A percentile compares a stretch with the other conserved stretches of the same genome.
Conservation (phyloP, 495 filamentous ascomycete genomes). For the Durotheca rogersii region DNA sequence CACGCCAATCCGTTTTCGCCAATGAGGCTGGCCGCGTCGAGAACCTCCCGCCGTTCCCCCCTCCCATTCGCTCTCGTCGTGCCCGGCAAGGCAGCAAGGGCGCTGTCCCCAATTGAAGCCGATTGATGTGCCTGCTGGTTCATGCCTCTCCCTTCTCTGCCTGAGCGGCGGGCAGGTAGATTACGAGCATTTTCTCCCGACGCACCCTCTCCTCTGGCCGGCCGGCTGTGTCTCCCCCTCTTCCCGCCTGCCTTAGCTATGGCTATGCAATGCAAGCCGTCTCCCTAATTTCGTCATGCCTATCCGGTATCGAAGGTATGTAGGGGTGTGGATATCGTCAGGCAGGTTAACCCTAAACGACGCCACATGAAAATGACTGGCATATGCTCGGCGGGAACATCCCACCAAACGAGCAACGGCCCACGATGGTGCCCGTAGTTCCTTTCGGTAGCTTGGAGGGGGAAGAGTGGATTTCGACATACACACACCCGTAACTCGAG, state of each 20-base stretch:
- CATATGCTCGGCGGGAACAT: constrained; percentile 29
- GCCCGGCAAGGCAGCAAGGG: no score
- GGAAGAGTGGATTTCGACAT: background rate
- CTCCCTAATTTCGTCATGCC: constrained; percentile 7
- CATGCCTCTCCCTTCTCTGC: no score
- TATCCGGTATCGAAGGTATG: background rate
- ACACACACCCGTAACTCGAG: background rate
- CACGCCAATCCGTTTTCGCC: constrained; percentile 18
- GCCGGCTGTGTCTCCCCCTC: no score
- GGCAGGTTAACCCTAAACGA: constrained; percentile 18
- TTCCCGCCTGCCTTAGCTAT: no score
- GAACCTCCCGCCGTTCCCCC: no score
- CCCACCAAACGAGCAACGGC: constrained; percentile 20
- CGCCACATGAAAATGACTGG: constrained; percentile 29
- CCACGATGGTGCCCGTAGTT: constrained; percentile 15
- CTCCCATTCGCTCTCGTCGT: constrained; percentile 2
- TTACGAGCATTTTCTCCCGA: no score
- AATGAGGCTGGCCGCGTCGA: no score
- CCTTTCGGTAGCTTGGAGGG: background rate
- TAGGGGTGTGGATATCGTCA: constrained; percentile 23
- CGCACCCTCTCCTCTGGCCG: no score
- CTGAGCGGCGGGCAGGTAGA: no score
- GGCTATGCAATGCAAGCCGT: background rate
- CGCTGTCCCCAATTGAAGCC: no score
- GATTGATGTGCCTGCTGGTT: no score